Evolutionary conservation across 495 filamentous ascomycete genomes (phyloP).

Genomic region (Aspergillus funiculosus): DNA sequence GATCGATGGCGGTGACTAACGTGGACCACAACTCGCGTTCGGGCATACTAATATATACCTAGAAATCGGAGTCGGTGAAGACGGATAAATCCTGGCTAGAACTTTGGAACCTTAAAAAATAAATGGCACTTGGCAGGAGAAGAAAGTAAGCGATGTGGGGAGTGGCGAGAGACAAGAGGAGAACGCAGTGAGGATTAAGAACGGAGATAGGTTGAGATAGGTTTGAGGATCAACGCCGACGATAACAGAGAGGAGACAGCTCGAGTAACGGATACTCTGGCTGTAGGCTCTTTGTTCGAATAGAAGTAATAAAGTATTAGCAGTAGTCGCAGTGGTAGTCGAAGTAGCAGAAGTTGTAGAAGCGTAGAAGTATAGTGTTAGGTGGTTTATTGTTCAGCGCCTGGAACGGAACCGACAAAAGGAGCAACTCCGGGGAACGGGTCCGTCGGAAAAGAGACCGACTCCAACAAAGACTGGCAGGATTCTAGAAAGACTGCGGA

Average conservation of each 20-base stretch:
- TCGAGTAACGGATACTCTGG: no score
- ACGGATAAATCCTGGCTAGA: background rate
- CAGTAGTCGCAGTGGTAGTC: background rate
- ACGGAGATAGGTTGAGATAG: no score
- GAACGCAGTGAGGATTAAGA: no score
- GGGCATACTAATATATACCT: conserved; percentile 28
- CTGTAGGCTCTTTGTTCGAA: no score
- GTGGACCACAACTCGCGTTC: conserved; percentile 33
- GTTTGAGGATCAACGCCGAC: no score
- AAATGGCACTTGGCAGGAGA: background rate
- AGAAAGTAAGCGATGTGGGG: conserved; percentile 12
- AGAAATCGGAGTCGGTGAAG: background rate
- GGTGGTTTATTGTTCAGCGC: background rate
- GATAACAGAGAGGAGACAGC: no score
- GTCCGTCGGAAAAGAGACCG: background rate
- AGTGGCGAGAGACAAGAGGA: background rate
- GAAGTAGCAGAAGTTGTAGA: background rate
- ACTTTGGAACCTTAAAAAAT: background rate
- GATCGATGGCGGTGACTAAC: conserved; percentile 32
- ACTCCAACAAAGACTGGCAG: background rate
- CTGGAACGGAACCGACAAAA: conserved; percentile 17
- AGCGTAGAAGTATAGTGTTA: background rate
- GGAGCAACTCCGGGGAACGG: conserved; percentile 20
- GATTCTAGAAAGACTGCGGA: conserved; percentile 6
- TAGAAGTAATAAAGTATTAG: no score